A percentile compares a stretch with the other conserved stretches of the same genome.
These are phyloP conservation scores for Quercus tomentella DNA, from an alignment of 331 rosid species.

Conservation along the genomic window DNA sequence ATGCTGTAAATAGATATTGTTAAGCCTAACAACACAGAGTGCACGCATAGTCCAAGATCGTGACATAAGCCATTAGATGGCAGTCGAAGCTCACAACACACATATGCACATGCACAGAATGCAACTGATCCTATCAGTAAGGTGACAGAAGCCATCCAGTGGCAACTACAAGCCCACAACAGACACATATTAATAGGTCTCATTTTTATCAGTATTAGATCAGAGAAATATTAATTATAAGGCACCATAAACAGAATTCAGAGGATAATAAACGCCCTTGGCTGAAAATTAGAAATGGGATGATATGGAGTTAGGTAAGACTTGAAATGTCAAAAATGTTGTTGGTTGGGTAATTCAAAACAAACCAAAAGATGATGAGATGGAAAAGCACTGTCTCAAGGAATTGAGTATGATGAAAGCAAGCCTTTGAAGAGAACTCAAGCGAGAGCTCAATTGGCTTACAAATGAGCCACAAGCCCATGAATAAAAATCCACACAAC, in stretches of 20 bases:
- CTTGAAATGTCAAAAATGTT: not conserved
- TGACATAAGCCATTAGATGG: not conserved
- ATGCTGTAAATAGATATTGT: not conserved
- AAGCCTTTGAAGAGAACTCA: not conserved
- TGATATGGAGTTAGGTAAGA: not conserved
- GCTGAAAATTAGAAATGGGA: not conserved
- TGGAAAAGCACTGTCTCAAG: not conserved
- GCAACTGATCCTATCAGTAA: not conserved
- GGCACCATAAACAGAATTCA: not conserved
- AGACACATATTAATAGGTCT: not conserved
- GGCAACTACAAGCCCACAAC: not conserved
- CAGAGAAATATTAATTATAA: not conserved
- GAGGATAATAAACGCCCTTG: not conserved
- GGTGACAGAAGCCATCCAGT: not conserved
- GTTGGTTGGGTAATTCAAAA: not conserved
- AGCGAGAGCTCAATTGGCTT: not conserved
- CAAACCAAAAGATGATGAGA: not conserved
- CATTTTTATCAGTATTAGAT: not conserved
- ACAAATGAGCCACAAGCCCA: not conserved
- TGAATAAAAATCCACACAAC: not conserved
- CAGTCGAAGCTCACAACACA: not conserved
- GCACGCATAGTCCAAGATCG: not conserved
- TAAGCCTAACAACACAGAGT: not conserved
- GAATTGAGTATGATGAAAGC: not conserved
- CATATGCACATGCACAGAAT: no score